Evolutionary conservation across 495 filamentous ascomycete genomes (phyloP), one percentile per base, ranked within the genome.

Genomic region (Penicillium verhagenii): DNA sequence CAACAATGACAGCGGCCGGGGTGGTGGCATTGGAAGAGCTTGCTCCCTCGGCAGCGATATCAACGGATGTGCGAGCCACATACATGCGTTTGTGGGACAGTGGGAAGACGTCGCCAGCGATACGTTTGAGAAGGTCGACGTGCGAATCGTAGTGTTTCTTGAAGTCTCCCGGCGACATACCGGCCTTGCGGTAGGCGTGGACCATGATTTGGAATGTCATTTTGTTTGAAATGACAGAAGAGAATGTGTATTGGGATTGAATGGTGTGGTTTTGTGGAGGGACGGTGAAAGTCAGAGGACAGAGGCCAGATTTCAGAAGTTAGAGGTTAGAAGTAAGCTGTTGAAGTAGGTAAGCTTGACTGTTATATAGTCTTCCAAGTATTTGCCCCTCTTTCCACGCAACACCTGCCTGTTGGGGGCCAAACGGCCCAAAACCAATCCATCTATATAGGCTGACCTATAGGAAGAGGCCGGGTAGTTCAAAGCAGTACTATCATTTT

Each of bases 1-100:
- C 74, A 8, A 63, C 40, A 8, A 74, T 28, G 2, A 74, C 54
- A 1, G 52, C 57, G 6, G 72, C 73, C 9, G 71, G 71, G 7
- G 62, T 67, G 4, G 46, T 47, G 10, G 62, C 29, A 35, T 68
- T 68, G 21, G 59, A 57, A 1, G 42, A 23, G 10, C 52, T 56
- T 21, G 58, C 52, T 10, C 45, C 55, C 16, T 61, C 54, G 9
- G 58, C 31, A 19, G 58, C 43, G 6, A 45, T 38, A 6, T 61
- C 52, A 37, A 59, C 52, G 10, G 44, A 23, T 31, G 16, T 54
- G 45, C 64, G 64, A 0, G 53, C 47, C n/a, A 65, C 48, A 31
- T 67, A 67, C 42, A 24, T 63, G 29, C 64, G 64, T 47, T 58
- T 58, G 20, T 65, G 64, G 3, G 58, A 59, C 33, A 63, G 37